Conservation (phyloP, 2,329 filamentous ascomycete genomes). For the Lachnellula occidentalis region DNA sequence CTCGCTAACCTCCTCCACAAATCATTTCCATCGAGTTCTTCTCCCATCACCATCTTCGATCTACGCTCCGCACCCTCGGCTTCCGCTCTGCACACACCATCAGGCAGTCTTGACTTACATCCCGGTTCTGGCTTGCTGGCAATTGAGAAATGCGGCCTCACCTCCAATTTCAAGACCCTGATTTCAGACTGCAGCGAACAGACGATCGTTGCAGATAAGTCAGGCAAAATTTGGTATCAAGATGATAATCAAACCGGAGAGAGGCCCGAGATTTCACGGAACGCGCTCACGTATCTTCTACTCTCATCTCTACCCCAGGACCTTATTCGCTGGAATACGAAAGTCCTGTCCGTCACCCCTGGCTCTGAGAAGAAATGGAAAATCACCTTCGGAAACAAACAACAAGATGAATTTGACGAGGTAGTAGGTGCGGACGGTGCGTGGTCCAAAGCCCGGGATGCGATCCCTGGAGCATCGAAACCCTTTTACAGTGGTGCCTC, state of each 20-base stretch:
- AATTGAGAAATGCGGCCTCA: conserved; percentile 40
- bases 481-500: conserved; percentile 7
- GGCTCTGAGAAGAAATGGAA: background rate
- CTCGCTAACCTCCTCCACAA: conserved; percentile 9
- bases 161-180: conserved; percentile 36
- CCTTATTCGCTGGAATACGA: conserved; percentile 8
- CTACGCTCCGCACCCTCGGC: conserved; percentile 3
- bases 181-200: conserved; percentile 21
- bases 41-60: conserved; percentile 17
- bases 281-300: conserved; percentile 10
- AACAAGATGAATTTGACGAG: conserved; percentile 29
- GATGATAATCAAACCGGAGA: background rate
- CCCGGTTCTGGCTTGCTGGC: conserved; percentile 40
- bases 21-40: background rate
- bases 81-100: background rate
- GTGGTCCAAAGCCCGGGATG: conserved; percentile 34
- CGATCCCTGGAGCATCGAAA: background rate
- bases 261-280: conserved; percentile 10
- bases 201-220: conserved; percentile 37
- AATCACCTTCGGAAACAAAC: background rate
- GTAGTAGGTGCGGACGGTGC: conserved; percentile 41
- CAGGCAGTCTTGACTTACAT: conserved; percentile 47
- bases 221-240: conserved; percentile 20
- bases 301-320: background rate
- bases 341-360: conserved; percentile 3